These are phyloP conservation scores for Mycosphaerella sp. DNA, from an alignment of 2,329 filamentous ascomycete species.

Conservation along the genomic window DNA sequence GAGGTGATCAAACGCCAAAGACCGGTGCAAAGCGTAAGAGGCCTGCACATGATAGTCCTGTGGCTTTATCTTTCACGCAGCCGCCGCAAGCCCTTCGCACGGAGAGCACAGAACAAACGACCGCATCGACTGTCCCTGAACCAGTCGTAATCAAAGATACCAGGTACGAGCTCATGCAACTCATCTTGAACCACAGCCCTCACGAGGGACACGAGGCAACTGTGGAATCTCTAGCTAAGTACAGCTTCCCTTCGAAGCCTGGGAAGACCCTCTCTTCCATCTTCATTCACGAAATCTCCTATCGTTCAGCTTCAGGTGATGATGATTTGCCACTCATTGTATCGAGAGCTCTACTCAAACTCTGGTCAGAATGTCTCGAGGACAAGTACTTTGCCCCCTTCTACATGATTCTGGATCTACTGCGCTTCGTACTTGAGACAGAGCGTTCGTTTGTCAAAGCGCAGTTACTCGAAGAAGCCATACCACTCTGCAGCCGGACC, in stretches of 20 bases:
- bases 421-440: conserved; percentile 58
- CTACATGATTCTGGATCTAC: conserved; percentile 57
- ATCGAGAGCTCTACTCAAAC: conserved; percentile 54
- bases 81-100: conserved; percentile 17
- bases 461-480: conserved; percentile 52
- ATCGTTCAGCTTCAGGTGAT: conserved; percentile 45
- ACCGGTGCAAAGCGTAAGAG: conserved; percentile 62
- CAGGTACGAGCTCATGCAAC: conserved; percentile 46
- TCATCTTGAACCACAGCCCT: conserved; percentile 57
- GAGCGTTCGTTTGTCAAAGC: conserved; percentile 55
- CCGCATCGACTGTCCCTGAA: conserved; percentile 3
- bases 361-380: conserved; percentile 63
- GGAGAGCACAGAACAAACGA: conserved; percentile 20
- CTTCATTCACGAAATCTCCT: conserved; percentile 60
- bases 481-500: conserved; percentile 41
- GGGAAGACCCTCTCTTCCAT: conserved; percentile 57
- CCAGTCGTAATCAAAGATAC: conserved; percentile 10
- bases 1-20: conserved; percentile 53
- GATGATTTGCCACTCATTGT: conserved; percentile 56
- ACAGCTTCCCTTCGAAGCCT: conserved; percentile 59
- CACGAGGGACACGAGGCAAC: conserved; percentile 53
- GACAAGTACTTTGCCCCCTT: conserved; percentile 60
- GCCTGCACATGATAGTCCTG: conserved; percentile 57
- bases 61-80: conserved; percentile 38
- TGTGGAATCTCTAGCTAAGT: conserved; percentile 61